Evolutionary conservation across 2,329 filamentous ascomycete species (phyloP), one percentile per base, ranked within the genome.

Genomic region (Clonostachys byssicola): DNA sequence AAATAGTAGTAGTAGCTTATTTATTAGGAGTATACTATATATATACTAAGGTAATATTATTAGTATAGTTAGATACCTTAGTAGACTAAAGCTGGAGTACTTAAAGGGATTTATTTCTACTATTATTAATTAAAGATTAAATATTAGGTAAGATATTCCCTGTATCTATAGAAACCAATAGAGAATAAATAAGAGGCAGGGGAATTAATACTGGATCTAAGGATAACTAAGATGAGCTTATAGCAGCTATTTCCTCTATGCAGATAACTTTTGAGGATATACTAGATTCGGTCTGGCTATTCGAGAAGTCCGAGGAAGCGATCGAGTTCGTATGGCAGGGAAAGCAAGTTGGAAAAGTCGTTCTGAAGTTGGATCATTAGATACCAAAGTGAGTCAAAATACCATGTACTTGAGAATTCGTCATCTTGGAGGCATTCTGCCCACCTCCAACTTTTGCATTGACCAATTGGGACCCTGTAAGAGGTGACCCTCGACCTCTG

Each of bases 341-440:
- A 0, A 65, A 59, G n/a, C 67, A 72, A 48, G 57, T 74, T 46
- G 70, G 68, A 13, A 73, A 73, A 54, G 51, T 72, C 42, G 62
- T 71, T n/a, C 12, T 44, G 12, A 35, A 6, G 6, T 14, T 44
- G 42, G 30, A 46, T 36, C 35, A n/a, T n/a, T n/a, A n/a, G n/a
- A n/a, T n/a, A n/a, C n/a, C n/a, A n/a, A n/a, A n/a, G n/a, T n/a
- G n/a, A n/a, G n/a, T n/a, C n/a, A n/a, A n/a, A n/a, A n/a, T n/a
- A n/a, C n/a, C n/a, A n/a, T n/a, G n/a, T n/a, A n/a, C n/a, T n/a
- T n/a, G n/a, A n/a, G n/a, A n/a, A n/a, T n/a, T n/a, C n/a, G n/a
- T n/a, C n/a, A n/a, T n/a, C n/a, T n/a, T n/a, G n/a, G n/a, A n/a
- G n/a, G n/a, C n/a, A n/a, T n/a, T n/a, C n/a, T n/a, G n/a, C n/a